These are phyloP conservation scores for Physocladia obscura DNA, from an alignment of 192 early-diverging fungal genomes.

Conservation along the genomic window DNA sequence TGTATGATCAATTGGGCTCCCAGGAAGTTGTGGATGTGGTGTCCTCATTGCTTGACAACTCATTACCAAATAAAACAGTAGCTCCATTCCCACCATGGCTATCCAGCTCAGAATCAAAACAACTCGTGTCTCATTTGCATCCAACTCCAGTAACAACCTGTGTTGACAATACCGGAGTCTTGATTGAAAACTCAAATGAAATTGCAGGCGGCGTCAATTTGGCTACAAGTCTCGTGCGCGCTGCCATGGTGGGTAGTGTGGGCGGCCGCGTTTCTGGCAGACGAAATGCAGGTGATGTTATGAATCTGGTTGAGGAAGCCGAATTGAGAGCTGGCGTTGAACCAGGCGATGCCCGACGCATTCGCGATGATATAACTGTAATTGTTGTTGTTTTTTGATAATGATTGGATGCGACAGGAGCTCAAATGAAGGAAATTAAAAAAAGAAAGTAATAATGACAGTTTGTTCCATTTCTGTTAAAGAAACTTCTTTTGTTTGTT, in stretches of 20 bases:
- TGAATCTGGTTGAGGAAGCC: neutral
- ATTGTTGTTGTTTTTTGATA: constrained; percentile 17
- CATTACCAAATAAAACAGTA: too few species aligned
- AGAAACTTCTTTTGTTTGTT: too few species aligned
- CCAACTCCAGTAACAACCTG: neutral
- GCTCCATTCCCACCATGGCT: constrained; percentile 19
- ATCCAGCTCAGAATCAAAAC: neutral
- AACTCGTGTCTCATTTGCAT: neutral
- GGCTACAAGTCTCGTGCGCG: constrained; percentile 16
- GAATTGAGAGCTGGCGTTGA: constrained; percentile 18
- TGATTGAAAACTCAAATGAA: neutral
- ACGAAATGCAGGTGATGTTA: neutral
- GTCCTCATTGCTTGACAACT: too few species aligned
- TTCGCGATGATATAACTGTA: constrained; percentile 12
- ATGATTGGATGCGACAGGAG: neutral
- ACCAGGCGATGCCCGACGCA: neutral
- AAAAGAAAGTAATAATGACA: too few species aligned
- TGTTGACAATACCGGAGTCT: neutral
- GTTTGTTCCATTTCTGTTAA: too few species aligned
- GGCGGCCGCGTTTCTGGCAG: neutral
- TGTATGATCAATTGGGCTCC: constrained; percentile 46
- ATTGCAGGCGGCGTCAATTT: constrained; percentile 3
- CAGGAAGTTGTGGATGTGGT: constrained; percentile 41
- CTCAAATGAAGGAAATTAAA: neutral
- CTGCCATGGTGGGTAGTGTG: constrained; percentile 7